Evolutionary conservation across 2,329 filamentous ascomycete species (phyloP), one percentile per base, ranked within the genome.

Genomic region (Cladophialophora immunda): DNA sequence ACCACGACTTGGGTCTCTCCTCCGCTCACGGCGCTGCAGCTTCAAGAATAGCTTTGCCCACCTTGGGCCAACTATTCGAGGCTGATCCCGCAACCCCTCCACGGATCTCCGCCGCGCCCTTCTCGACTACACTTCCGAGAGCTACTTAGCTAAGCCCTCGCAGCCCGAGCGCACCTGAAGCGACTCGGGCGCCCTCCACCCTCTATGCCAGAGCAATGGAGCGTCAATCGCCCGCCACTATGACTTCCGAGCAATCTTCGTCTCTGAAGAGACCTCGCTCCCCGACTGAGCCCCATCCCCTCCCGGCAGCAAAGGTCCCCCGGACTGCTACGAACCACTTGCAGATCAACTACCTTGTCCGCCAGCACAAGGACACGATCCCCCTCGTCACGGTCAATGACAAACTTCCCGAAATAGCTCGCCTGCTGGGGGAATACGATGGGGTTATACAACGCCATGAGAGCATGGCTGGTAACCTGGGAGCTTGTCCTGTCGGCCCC

Each of bases 361-460:
- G 88, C 50, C 87, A 89, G 68, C 85, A 86, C 72, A 81, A 84
- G 38, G 84, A 88, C 45, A 87, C 88, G 73, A 81, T 90, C 29
- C 87, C 88, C 36, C 81, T 90, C 22, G 84, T 89, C 69, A 86
- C 83, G 65, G 83, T 84, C 70, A 85, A 89, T 63, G 92, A 94
- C 74, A 90, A 87, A 11, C 90, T 97, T 74, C 86, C 87, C 13
- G 89, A 91, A 72, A 87, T 95, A 62, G 80, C 95, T 55, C 83
- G 86, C 47, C 84, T 94, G 68, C 87, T 97, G 66, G 86, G 86
- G 75, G 90, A 93, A 73, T 97, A 97, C 78, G 92, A 94, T 85
- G 92, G 89, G 70, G 92, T 95, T 17, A 83, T 97, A 60, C 91
- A 92, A 74, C 88, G 92, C 63, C 92, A 94, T 77, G 93, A 97